Evolutionary conservation across 106 monocot genomes (phyloP).

Genomic region (Gastrodia elata): DNA sequence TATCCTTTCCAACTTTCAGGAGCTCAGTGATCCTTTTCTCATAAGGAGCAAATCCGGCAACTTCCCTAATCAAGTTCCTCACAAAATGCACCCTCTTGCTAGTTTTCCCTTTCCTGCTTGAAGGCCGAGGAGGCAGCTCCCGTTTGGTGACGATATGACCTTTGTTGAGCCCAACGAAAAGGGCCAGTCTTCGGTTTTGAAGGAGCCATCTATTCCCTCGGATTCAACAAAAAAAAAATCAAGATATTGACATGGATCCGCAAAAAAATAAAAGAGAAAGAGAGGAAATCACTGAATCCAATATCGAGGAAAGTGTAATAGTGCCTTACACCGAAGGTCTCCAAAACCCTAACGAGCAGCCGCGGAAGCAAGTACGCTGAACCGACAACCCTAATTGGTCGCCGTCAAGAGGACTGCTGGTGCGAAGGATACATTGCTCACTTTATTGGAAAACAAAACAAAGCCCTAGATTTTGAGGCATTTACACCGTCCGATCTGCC

Average conservation of each 20-base stretch:
- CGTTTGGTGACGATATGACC: conserved; percentile 33
- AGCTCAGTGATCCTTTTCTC: conserved; percentile 60
- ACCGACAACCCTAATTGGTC: background rate
- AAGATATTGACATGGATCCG: too few relatives aligned
- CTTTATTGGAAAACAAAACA: too few relatives aligned
- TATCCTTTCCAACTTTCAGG: conserved; percentile 54
- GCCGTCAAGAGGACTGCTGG: too few relatives aligned
- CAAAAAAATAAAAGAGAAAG: too few relatives aligned
- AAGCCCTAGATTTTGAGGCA: too few relatives aligned
- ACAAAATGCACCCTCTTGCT: conserved; percentile 55
- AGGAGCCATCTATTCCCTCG: conserved; percentile 8
- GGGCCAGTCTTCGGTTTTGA: conserved; percentile 9
- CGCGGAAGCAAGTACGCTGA: background rate
- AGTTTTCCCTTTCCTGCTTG: conserved; percentile 28
- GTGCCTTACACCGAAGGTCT: background rate
- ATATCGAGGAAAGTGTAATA: background rate
- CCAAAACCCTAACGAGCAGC: background rate
- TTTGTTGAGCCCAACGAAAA: conserved; percentile 20
- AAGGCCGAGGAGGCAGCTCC: conserved; percentile 31
- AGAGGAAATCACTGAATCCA: background rate
- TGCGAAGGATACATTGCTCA: too few relatives aligned
- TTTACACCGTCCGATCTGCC: too few relatives aligned
- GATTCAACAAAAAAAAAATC: background rate
- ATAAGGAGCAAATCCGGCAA: conserved; percentile 62
- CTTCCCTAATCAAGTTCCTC: conserved; percentile 48